A percentile compares a stretch with the other conserved stretches of the same genome.
Evolutionary conservation across 2,329 filamentous ascomycete genomes (phyloP).

Genomic region (Aspergillus pseudonomiae): DNA sequence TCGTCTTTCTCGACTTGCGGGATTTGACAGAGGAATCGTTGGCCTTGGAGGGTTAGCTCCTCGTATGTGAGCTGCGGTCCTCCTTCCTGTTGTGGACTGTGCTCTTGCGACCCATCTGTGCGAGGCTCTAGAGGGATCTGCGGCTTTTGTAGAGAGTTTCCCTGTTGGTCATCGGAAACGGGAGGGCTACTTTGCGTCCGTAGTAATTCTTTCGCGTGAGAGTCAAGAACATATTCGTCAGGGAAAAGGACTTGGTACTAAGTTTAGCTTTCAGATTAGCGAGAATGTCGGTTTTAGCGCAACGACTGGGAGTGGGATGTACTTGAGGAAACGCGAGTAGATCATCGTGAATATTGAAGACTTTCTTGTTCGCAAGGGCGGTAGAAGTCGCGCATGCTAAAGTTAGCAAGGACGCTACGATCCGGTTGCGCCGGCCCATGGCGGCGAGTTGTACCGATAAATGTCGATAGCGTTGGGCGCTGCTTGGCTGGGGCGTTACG

Average conservation of each 20-base stretch:
- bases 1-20: slow-evolving; percentile 67
- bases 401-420: slow-evolving; percentile 33
- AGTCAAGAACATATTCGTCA: slow-evolving; percentile 70
- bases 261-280: background rate
- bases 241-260: slow-evolving; percentile 82
- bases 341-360: slow-evolving; percentile 87
- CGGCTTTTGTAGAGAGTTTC: slow-evolving; percentile 19
- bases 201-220: slow-evolving; percentile 66
- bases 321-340: slow-evolving; percentile 85
- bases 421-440: slow-evolving; percentile 31
- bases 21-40: slow-evolving; percentile 81
- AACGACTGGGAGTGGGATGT: slow-evolving; percentile 28
- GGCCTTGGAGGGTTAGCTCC: slow-evolving; percentile 69
- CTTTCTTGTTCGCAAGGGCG: slow-evolving; percentile 56
- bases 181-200: slow-evolving; percentile 26
- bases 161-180: slow-evolving; percentile 17
- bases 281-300: background rate
- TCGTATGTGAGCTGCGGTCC: slow-evolving; percentile 60
- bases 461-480: background rate
- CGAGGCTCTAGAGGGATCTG: slow-evolving; percentile 30
- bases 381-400: slow-evolving; percentile 35
- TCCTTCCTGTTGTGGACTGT: slow-evolving; percentile 52
- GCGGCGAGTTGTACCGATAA: background rate
- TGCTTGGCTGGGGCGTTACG: background rate
- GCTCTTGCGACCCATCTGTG: slow-evolving; percentile 51